Evolutionary conservation across 192 early-diverging fungal species (phyloP).

Genomic region (Coemansia sp.): DNA sequence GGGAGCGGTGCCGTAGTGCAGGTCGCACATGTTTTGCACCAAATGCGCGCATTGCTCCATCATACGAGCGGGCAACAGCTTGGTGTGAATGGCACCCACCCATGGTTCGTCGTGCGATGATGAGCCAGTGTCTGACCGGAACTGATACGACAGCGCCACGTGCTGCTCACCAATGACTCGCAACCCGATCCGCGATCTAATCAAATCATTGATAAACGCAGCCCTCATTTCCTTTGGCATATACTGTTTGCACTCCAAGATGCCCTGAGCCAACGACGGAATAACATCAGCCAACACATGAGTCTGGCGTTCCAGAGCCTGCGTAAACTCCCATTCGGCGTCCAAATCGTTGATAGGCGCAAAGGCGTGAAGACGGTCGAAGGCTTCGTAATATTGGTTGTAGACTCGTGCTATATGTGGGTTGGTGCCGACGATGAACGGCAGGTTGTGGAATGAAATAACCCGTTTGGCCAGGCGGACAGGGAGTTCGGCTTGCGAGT

Average conservation of each 20-base stretch:
- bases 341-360: slow-evolving; percentile 62
- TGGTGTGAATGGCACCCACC: slow-evolving; percentile 88
- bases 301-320: slow-evolving; percentile 71
- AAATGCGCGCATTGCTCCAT: slow-evolving; percentile 69
- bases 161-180: slow-evolving; percentile 92
- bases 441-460: slow-evolving; percentile 81
- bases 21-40: slow-evolving; percentile 84
- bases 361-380: slow-evolving; percentile 67
- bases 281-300: slow-evolving; percentile 83
- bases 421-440: slow-evolving; percentile 96
- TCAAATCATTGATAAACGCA: slow-evolving; percentile 83
- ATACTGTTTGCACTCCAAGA: slow-evolving; percentile 87
- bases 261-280: slow-evolving; percentile 87
- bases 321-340: slow-evolving; percentile 68
- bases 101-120: slow-evolving; percentile 45
- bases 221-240: slow-evolving; percentile 71
- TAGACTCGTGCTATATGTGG: slow-evolving; percentile 87
- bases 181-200: slow-evolving; percentile 87
- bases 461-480: slow-evolving; percentile 88
- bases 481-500: slow-evolving; percentile 79
- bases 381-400: slow-evolving; percentile 76
- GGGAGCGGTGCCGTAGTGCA: slow-evolving; percentile 86
- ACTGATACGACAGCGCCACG: slow-evolving; percentile 69
- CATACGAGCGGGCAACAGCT: slow-evolving; percentile 65
- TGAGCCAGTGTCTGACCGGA: slow-evolving; percentile 28